phyloP scores from a whole-genome alignment of 371 early-diverging fungal genomes.

The Mortierella sp. region DNA sequence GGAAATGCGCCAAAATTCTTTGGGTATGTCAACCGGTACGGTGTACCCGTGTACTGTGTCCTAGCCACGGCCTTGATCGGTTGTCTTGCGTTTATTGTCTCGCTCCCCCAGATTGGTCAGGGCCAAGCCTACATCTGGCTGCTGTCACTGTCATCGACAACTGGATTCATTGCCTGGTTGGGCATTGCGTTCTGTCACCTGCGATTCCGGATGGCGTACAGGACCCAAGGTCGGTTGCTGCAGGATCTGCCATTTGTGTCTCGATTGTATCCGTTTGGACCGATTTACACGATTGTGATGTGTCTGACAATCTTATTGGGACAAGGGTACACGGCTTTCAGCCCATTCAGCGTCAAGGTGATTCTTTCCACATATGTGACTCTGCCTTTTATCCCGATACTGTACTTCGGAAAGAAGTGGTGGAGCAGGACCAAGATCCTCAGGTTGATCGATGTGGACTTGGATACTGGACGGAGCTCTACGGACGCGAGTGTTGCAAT shows the following conservation, averaged over 20 bases:
- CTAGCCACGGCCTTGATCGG: slow-evolving; percentile 69
- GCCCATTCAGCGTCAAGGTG: slow-evolving; percentile 42
- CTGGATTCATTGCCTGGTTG: slow-evolving; percentile 88
- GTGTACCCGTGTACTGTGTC: slow-evolving; percentile 74
- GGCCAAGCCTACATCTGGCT: slow-evolving; percentile 77
- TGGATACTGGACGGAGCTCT: too few relatives aligned
- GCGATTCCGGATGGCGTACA: slow-evolving; percentile 86
- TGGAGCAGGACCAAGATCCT: too few relatives aligned
- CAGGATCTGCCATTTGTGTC: slow-evolving; percentile 79
- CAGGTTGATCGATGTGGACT: too few relatives aligned
- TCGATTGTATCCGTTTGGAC: slow-evolving; percentile 77
- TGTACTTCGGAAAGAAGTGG: slow-evolving; percentile 70
- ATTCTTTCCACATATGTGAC: slow-evolving; percentile 67
- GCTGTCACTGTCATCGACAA: slow-evolving; percentile 74
- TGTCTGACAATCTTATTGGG: slow-evolving; percentile 74
- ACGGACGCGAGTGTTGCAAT: too few relatives aligned
- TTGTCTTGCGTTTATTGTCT: slow-evolving; percentile 68
- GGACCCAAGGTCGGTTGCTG: slow-evolving; percentile 64
- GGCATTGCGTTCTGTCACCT: slow-evolving; percentile 82
- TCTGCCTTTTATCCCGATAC: slow-evolving; percentile 62
- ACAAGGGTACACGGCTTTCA: slow-evolving; percentile 65
- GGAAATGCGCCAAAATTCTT: slow-evolving; percentile 69
- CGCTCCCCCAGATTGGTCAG: slow-evolving; percentile 25
- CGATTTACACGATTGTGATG: slow-evolving; percentile 72
- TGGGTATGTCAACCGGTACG: slow-evolving; percentile 64